Conservation (phyloP, 306 rosid species). For the Abrus pulchellus region DNA sequence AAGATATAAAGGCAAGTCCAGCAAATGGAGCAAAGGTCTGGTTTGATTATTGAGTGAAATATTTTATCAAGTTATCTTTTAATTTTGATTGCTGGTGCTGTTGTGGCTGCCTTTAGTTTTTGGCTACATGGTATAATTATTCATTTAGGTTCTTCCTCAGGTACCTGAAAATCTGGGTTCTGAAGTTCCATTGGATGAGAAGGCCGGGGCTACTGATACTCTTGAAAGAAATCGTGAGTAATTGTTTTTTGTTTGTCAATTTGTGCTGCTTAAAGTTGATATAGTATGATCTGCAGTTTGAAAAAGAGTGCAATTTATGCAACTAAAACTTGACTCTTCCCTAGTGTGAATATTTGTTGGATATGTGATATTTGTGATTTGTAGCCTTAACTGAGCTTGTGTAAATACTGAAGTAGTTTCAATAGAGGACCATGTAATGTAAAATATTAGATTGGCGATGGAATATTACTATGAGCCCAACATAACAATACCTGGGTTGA, state of each 20-base stretch:
- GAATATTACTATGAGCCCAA: background rate
- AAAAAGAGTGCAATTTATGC: background rate
- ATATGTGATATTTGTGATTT: conserved; percentile 11
- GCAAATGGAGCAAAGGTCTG: conserved; percentile 61
- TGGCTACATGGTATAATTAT: conserved; percentile 3
- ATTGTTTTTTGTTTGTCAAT: conserved; percentile 45
- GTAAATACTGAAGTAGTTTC: background rate
- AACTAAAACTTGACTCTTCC: conserved; percentile 24
- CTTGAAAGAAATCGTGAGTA: conserved; percentile 79
- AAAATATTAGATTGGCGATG: background rate
- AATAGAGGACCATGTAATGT: background rate
- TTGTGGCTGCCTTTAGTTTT: conserved; percentile 30
- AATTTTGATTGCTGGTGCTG: conserved; percentile 42
- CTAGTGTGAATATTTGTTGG: background rate
- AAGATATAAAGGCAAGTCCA: conserved; percentile 60
- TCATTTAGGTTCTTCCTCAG: conserved; percentile 53
- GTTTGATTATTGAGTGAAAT: conserved; percentile 25
- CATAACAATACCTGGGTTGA: background rate
- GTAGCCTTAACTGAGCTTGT: background rate
- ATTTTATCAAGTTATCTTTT: background rate
- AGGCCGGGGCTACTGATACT: conserved; percentile 52
- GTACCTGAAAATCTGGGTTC: conserved; percentile 61
- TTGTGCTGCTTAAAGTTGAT: conserved; percentile 26
- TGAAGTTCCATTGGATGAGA: conserved; percentile 58
- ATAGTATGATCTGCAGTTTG: conserved; percentile 16